These are phyloP conservation scores for Agapanthus africanus DNA, from an alignment of 106 monocot genomes.

Conservation along the genomic window DNA sequence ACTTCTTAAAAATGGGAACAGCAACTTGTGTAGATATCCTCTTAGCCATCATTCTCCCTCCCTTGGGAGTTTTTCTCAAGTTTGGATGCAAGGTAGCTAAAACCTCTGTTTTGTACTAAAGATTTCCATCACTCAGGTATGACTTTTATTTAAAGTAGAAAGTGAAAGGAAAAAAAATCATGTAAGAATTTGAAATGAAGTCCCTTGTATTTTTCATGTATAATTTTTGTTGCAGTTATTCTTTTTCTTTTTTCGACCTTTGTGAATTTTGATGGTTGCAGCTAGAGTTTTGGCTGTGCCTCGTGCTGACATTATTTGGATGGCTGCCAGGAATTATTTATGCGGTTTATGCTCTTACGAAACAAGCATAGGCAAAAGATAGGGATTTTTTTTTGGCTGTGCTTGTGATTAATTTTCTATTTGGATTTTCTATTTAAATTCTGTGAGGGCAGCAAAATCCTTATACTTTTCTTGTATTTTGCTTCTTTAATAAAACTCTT, in stretches of 20 bases:
- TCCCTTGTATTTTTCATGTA: neutral
- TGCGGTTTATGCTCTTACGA: conserved; percentile 6
- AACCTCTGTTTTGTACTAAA: neutral
- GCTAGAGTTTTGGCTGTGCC: conserved; percentile 11
- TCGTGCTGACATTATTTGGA: conserved; percentile 1
- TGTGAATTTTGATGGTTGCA: neutral
- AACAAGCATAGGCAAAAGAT: neutral
- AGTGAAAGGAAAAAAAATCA: no score
- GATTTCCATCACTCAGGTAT: no score
- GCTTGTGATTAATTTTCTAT: no score
- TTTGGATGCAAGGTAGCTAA: conserved; percentile 15
- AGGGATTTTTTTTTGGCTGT: no score
- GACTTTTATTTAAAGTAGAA: no score
- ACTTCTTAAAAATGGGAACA: conserved; percentile 8
- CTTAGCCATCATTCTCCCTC: conserved; percentile 19
- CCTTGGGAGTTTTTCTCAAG: conserved; percentile 18
- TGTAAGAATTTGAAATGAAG: no score
- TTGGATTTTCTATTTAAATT: no score
- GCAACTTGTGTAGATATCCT: conserved; percentile 16
- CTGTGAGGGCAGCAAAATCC: no score
- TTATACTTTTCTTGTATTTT: no score
- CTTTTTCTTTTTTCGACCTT: neutral
- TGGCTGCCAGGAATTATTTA: conserved; percentile 11
- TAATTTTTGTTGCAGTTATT: neutral
- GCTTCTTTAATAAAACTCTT: no score